Evolutionary conservation across 495 filamentous ascomycete species (phyloP).

Genomic region (Cairneyella variabilis): DNA sequence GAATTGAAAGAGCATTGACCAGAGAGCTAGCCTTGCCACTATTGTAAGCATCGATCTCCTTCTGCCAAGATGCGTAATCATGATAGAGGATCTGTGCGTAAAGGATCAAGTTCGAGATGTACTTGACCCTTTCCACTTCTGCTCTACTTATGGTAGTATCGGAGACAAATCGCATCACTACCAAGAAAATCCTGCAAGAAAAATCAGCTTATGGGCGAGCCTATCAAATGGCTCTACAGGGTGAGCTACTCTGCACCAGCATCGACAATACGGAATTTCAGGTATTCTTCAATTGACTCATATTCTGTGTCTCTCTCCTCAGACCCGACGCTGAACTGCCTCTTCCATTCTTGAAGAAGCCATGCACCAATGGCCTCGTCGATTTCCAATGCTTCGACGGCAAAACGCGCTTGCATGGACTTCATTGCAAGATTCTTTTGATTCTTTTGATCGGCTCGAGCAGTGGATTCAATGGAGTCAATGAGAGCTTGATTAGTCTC

Average conservation of each 20-base stretch:
- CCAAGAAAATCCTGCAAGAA: not conserved
- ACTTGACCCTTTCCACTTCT: not conserved
- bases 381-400: not conserved
- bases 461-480: not conserved
- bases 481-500: not conserved
- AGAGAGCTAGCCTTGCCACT: not conserved
- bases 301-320: not conserved
- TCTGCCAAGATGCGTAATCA: not conserved
- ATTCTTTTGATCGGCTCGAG: not conserved
- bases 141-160: not conserved
- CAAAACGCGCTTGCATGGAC: not conserved
- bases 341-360: not conserved
- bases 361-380: not conserved
- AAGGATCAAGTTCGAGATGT: not conserved
- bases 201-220: not conserved
- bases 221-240: not conserved
- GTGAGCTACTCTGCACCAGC: not conserved
- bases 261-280: conserved; percentile 1
- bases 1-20: not conserved
- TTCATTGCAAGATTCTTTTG: not conserved
- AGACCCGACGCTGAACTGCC: not conserved
- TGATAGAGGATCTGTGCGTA: not conserved
- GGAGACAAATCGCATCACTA: not conserved
- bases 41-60: not conserved
- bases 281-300: conserved; percentile 1